Conservation (phyloP, 768 basidiomycete genomes). For the Podaxis rugospora region DNA sequence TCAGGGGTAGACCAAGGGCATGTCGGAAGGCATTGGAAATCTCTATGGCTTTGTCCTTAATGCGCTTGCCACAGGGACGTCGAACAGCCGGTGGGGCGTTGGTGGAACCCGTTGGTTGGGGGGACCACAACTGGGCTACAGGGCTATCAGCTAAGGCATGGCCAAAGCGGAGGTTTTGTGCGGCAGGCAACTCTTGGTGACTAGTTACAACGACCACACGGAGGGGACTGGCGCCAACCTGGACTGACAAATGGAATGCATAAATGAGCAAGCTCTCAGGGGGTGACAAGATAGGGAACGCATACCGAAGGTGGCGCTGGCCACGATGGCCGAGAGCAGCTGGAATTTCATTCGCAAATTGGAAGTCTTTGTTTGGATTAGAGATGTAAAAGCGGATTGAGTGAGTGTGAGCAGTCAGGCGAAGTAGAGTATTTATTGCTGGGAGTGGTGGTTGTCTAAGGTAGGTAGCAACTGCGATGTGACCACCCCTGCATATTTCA, state of each 20-base stretch:
- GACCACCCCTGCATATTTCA: not conserved
- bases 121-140: not conserved
- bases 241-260: conserved; percentile 17
- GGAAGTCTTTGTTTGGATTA: not conserved
- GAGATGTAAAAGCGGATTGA: not conserved
- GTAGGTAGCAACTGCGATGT: not conserved
- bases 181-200: conserved; percentile 3
- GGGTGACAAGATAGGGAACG: not conserved
- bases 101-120: not conserved
- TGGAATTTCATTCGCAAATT: conserved; percentile 32
- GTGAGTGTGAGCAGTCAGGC: not conserved
- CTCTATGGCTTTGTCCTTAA: conserved; percentile 42
- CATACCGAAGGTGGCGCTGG: conserved; percentile 32
- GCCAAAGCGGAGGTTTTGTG: conserved; percentile 17
- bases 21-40: conserved; percentile 53
- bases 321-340: conserved; percentile 30
- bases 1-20: conserved; percentile 49
- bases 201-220: conserved; percentile 36
- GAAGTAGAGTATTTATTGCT: not conserved
- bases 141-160: conserved; percentile 13
- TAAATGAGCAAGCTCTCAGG: not conserved
- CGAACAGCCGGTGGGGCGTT: conserved; percentile 13
- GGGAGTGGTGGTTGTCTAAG: not conserved
- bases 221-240: conserved; percentile 48
- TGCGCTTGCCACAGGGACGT: conserved; percentile 14